A percentile compares a stretch with the other conserved stretches of the same genome.
phyloP scores from a whole-genome alignment of 108 stramenopile species.

The Fragilaria radians region DNA sequence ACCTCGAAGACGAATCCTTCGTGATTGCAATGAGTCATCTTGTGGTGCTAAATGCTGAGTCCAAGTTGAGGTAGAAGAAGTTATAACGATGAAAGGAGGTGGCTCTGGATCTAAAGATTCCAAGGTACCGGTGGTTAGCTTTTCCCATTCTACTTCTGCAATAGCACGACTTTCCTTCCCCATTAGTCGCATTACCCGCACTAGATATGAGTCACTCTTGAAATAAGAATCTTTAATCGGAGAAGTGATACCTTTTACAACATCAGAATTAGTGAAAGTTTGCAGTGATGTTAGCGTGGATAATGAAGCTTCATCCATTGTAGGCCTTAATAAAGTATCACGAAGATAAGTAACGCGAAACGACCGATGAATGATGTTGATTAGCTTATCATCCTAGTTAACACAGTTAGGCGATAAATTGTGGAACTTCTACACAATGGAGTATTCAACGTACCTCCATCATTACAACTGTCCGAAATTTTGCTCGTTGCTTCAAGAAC shows the following conservation, averaged over 20 bases:
- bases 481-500: slow-evolving; percentile 60
- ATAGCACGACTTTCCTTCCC: slow-evolving; percentile 54
- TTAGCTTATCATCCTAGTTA: slow-evolving; percentile 36
- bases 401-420: background rate
- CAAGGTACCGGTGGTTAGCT: slow-evolving; percentile 15
- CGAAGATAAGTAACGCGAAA: slow-evolving; percentile 80
- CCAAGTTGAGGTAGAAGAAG: slow-evolving; percentile 35
- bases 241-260: slow-evolving; percentile 73
- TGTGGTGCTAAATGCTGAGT: slow-evolving; percentile 79
- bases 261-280: slow-evolving; percentile 75
- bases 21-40: slow-evolving; percentile 63
- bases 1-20: slow-evolving; percentile 53
- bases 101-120: background rate
- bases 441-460: slow-evolving; percentile 44
- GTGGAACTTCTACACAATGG: background rate
- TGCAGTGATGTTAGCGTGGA: slow-evolving; percentile 70
- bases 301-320: slow-evolving; percentile 83
- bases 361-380: slow-evolving; percentile 63
- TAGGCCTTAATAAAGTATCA: slow-evolving; percentile 75
- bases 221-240: slow-evolving; percentile 14
- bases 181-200: slow-evolving; percentile 55
- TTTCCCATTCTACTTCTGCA: slow-evolving; percentile 43
- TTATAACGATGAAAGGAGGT: background rate
- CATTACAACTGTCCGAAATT: slow-evolving; percentile 72
- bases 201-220: slow-evolving; percentile 50